phyloP scores from a whole-genome alignment of 1,139 yeast species.

The Geotrichum reessii region DNA sequence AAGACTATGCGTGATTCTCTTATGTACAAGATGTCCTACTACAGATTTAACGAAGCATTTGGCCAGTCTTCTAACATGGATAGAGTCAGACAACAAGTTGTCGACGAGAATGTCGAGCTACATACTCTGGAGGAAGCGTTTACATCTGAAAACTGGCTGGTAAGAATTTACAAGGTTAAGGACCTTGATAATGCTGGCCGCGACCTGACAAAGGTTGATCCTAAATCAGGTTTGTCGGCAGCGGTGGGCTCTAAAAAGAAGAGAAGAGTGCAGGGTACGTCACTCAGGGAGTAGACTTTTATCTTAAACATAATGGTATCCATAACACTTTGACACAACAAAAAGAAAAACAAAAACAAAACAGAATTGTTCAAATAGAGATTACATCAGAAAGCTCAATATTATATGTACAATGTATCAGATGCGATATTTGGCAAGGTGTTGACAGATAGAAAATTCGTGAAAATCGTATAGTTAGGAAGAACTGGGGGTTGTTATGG shows the following conservation, averaged over 20 bases:
- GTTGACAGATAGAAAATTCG: neutral
- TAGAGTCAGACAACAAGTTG: slow-evolving; percentile 80
- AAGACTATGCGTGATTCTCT: slow-evolving; percentile 79
- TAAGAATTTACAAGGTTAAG: slow-evolving; percentile 88
- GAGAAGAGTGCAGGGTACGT: slow-evolving; percentile 13
- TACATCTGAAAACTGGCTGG: slow-evolving; percentile 95
- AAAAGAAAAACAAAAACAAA: neutral
- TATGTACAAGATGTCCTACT: slow-evolving; percentile 93
- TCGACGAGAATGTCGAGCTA: slow-evolving; percentile 51
- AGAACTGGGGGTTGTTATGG: neutral
- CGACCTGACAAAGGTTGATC: slow-evolving; percentile 36
- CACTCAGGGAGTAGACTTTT: slow-evolving; percentile 11
- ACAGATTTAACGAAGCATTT: slow-evolving; percentile 71
- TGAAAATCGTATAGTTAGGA: neutral
- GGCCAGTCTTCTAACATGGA: slow-evolving; percentile 65
- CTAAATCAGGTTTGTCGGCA: slow-evolving; percentile 6
- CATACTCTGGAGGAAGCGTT: slow-evolving; percentile 88
- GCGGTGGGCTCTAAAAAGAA: slow-evolving; percentile 9
- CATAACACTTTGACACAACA: neutral
- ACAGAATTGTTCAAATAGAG: neutral
- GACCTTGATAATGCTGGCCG: slow-evolving; percentile 86
- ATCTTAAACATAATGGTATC: neutral
- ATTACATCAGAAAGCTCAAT: neutral
- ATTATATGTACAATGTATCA: slow-evolving; percentile 8
- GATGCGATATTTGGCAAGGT: neutral